Conservation (phyloP, 148 eudicot genomes). For the Chenopodium formosanum region DNA sequence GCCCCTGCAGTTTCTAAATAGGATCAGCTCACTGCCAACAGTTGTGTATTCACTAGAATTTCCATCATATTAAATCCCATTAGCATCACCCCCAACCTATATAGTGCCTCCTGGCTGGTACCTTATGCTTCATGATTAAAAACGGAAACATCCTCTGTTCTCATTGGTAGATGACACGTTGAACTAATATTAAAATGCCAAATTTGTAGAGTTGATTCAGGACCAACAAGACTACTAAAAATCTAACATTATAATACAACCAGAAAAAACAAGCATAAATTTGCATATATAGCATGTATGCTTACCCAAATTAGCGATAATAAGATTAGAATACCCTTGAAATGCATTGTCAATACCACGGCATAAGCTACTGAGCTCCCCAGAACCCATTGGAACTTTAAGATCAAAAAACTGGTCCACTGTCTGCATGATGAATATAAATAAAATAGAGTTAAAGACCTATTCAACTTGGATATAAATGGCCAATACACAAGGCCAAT, state of each 20-base stretch:
- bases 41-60: neutral
- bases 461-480: neutral
- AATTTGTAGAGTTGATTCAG: neutral
- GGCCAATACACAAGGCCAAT: neutral
- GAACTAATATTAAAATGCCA: neutral
- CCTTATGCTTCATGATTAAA: neutral
- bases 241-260: neutral
- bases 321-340: conserved; percentile 75
- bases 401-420: conserved; percentile 93
- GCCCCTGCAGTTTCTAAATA: neutral
- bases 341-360: conserved; percentile 98
- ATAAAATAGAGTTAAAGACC: neutral
- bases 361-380: conserved; percentile 75
- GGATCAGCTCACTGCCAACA: neutral
- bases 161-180: neutral
- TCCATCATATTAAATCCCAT: neutral
- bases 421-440: conserved; percentile 53
- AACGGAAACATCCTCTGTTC: neutral
- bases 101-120: neutral
- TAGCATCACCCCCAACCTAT: neutral
- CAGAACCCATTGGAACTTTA: conserved; percentile 86
- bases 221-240: neutral
- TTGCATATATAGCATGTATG: conserved; percentile 1
- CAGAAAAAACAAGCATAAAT: neutral
- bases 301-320: conserved; percentile 76